Evolutionary conservation across 768 basidiomycete species (phyloP).

Genomic region (Suillus variegatus): DNA sequence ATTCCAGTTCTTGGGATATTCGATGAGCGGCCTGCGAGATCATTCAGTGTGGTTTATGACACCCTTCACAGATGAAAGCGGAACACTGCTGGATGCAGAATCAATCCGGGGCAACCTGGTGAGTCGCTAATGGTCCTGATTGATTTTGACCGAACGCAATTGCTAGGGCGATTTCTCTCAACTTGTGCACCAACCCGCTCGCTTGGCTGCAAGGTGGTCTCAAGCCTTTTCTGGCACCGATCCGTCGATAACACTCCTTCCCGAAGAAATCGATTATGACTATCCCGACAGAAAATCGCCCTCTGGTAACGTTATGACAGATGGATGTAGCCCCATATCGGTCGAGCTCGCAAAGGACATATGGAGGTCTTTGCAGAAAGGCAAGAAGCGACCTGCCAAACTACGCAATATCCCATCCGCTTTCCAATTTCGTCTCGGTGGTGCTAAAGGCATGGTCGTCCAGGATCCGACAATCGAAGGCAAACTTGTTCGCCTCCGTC

Average conservation of each 20-base stretch:
- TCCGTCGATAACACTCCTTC: slow-evolving; percentile 40
- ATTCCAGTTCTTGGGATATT: slow-evolving; percentile 52
- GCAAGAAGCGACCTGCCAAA: slow-evolving; percentile 23
- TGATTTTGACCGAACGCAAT: background rate
- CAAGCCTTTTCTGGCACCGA: slow-evolving; percentile 57
- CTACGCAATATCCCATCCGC: slow-evolving; percentile 36
- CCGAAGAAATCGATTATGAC: slow-evolving; percentile 33
- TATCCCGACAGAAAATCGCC: slow-evolving; percentile 31
- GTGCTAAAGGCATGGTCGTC: slow-evolving; percentile 51
- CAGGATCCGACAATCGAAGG: slow-evolving; percentile 40
- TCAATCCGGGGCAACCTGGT: slow-evolving; percentile 38
- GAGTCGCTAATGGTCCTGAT: slow-evolving; percentile 7
- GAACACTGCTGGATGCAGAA: slow-evolving; percentile 22
- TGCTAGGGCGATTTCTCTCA: slow-evolving; percentile 42
- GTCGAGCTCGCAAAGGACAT: slow-evolving; percentile 35
- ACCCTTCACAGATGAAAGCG: slow-evolving; percentile 37
- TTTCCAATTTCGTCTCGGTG: slow-evolving; percentile 46
- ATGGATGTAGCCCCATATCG: slow-evolving; percentile 53
- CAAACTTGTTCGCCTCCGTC: slow-evolving; percentile 39
- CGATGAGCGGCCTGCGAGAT: slow-evolving; percentile 52
- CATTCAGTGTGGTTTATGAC: slow-evolving; percentile 52
- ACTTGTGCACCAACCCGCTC: slow-evolving; percentile 42
- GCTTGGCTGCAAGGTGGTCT: slow-evolving; percentile 53
- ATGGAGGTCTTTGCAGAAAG: slow-evolving; percentile 36
- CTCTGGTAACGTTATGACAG: slow-evolving; percentile 43